Percentiles rank a stretch among this genome's conserved stretches.
phyloP scores from a whole-genome alignment of 2,329 filamentous ascomycete species.

The Aspergillus puulaauensis region DNA sequence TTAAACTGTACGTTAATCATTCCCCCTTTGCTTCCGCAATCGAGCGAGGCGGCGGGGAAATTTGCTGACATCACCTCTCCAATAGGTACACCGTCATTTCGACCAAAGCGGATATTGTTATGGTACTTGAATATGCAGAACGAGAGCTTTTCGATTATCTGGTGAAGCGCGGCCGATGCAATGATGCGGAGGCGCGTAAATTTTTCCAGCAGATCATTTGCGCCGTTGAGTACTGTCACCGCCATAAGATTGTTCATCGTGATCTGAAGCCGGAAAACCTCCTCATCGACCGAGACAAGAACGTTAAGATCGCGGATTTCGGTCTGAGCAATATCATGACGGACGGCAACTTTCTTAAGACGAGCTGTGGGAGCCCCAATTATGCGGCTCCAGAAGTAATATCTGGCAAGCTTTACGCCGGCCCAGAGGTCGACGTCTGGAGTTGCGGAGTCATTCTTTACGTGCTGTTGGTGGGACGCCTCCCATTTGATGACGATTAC shows the following conservation, averaged over 20 bases:
- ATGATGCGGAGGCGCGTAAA: slow-evolving; percentile 86
- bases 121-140: slow-evolving; percentile 97
- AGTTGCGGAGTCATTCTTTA: slow-evolving; percentile 66
- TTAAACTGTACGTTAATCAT: slow-evolving; percentile 71
- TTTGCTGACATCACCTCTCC: slow-evolving; percentile 17
- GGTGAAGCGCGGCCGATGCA: slow-evolving; percentile 87
- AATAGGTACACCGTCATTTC: slow-evolving; percentile 92
- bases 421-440: slow-evolving; percentile 94
- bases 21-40: background rate
- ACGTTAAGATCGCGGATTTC: slow-evolving; percentile 99
- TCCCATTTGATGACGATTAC: slow-evolving; percentile 98
- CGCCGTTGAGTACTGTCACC: slow-evolving; percentile 97
- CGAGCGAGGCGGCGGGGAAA: background rate
- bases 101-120: slow-evolving; percentile 90
- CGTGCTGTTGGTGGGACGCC: slow-evolving; percentile 62
- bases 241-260: slow-evolving; percentile 97
- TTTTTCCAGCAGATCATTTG: slow-evolving; percentile 99
- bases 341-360: slow-evolving; percentile 98
- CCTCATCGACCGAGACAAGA: slow-evolving; percentile 88
- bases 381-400: slow-evolving; percentile 98
- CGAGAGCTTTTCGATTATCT: slow-evolving; percentile 98
- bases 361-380: slow-evolving; percentile 96
- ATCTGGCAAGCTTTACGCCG: slow-evolving; percentile 94
- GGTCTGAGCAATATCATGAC: slow-evolving; percentile 99
- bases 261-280: slow-evolving; percentile 97